Evolutionary conservation across 192 early-diverging fungal genomes (phyloP), one percentile per base, ranked within the genome.

Genomic region (Helicostylum pulchrum): DNA sequence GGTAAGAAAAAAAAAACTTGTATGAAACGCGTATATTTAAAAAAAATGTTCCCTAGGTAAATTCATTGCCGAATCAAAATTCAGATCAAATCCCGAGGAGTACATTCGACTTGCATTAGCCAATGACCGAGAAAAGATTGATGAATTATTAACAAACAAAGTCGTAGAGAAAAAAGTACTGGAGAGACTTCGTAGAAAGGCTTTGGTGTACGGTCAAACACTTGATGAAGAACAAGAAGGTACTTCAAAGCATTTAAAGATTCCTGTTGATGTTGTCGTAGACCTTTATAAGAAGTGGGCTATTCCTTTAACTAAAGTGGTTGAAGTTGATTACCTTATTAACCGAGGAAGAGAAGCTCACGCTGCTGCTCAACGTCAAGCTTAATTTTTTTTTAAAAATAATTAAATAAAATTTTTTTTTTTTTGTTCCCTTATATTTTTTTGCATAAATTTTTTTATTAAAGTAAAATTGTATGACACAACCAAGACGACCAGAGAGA

Each of bases 51-150:
- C 42, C 15, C 49, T 59, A 92, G 89, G 94, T 53, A 98, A 97
- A 73, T 99, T 94, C 71, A 90, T 97, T 30, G 95, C 95, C 21
- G 97, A 99, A 73, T 88, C 94, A 20, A 99, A 99, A 78, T 99
- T 99, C 77, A 87, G 94, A 89, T 74, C 88, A 83, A 39, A 68
- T 62, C 52, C 68, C 74, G 62, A 71, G 26, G 74, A 71, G 54
- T 76, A 76, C 30, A 65, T 53, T 11, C 65, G 57, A 11, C 47
- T 76, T 3, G 74, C 74, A 1, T 76, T 85, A 59, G 73, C 76
- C 42, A 66, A 83, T 49, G 92, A 99, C 62, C 74, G 85, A 12
- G 81, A 88, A 7, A 88, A 84, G 4, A 84, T 97, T 51, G 87
- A 92, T 77, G 83, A 90, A 32, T 80, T 97, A 14, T 78, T 99